Evolutionary conservation across 176 grass and related monocot species (phyloP).

Genomic region (Miscanthus lutarioriparius): DNA sequence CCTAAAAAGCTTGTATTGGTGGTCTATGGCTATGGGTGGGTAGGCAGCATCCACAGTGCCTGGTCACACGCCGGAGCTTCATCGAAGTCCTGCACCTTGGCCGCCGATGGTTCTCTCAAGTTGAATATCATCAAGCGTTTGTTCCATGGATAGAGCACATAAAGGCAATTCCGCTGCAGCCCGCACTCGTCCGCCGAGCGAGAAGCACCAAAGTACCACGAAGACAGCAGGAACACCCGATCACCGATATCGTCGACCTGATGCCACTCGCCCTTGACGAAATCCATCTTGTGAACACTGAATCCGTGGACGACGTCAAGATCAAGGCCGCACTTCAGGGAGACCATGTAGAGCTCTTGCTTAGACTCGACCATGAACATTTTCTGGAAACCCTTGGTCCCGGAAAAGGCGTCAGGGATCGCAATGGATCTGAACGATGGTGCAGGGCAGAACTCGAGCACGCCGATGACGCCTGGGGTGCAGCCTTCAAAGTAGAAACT

Average conservation of each 20-base stretch:
- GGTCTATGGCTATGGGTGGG: neutral
- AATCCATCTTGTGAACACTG: neutral
- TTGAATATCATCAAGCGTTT: neutral
- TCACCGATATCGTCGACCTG: neutral
- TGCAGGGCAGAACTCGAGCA: neutral
- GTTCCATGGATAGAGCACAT: neutral
- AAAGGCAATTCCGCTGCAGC: neutral
- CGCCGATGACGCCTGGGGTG: neutral
- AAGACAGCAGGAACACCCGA: neutral
- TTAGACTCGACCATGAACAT: neutral
- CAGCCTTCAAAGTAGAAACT: conserved; percentile 24
- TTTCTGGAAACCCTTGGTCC: neutral
- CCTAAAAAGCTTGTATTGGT: neutral
- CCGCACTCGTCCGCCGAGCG: neutral
- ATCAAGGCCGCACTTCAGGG: neutral
- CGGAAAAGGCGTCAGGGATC: neutral
- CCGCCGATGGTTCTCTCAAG: neutral
- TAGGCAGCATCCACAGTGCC: conserved; percentile 18
- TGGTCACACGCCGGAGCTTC: neutral
- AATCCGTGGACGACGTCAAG: neutral
- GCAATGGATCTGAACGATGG: neutral
- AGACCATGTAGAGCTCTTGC: neutral
- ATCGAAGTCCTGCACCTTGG: neutral
- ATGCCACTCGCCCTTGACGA: neutral
- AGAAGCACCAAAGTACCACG: neutral